Evolutionary conservation across 2,329 filamentous ascomycete genomes (phyloP).

Genomic region (Ambrosiella beaveri): DNA sequence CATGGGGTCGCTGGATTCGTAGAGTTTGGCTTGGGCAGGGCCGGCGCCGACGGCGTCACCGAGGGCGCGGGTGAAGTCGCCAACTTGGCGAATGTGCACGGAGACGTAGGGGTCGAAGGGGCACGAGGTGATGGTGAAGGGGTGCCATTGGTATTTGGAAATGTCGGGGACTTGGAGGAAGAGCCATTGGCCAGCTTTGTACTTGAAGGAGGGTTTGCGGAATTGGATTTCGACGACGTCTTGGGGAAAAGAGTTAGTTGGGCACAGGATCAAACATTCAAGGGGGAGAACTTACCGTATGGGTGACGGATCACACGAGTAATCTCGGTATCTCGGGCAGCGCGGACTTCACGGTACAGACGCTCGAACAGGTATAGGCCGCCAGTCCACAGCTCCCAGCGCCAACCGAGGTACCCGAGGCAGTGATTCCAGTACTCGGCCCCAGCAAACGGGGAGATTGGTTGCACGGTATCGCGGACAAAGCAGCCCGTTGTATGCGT

Average conservation of each 20-base stretch:
- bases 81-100: conserved; percentile 87
- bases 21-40: conserved; percentile 68
- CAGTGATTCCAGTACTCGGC: conserved; percentile 77
- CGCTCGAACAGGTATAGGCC: conserved; percentile 75
- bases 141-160: conserved; percentile 87
- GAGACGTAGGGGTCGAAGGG: conserved; percentile 91
- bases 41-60: conserved; percentile 91
- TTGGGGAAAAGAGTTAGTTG: conserved; percentile 23
- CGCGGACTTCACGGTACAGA: conserved; percentile 77
- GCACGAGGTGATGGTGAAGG: conserved; percentile 97
- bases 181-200: conserved; percentile 97
- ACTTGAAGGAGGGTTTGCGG: conserved; percentile 86
- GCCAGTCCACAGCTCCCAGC: conserved; percentile 84
- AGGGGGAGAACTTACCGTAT: conserved; percentile 48
- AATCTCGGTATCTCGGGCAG: conserved; percentile 70
- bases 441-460: conserved; percentile 71
- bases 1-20: conserved; percentile 56
- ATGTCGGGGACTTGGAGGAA: conserved; percentile 87
- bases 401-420: conserved; percentile 88
- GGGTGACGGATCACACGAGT: conserved; percentile 89
- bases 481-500: conserved; percentile 95
- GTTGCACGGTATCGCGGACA: conserved; percentile 60
- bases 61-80: conserved; percentile 88
- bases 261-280: background rate
- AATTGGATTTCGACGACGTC: conserved; percentile 97